Base-by-base conservation (phyloP, 2,329 filamentous ascomycete species). In the Arthrobotrys megalospora region DNA sequence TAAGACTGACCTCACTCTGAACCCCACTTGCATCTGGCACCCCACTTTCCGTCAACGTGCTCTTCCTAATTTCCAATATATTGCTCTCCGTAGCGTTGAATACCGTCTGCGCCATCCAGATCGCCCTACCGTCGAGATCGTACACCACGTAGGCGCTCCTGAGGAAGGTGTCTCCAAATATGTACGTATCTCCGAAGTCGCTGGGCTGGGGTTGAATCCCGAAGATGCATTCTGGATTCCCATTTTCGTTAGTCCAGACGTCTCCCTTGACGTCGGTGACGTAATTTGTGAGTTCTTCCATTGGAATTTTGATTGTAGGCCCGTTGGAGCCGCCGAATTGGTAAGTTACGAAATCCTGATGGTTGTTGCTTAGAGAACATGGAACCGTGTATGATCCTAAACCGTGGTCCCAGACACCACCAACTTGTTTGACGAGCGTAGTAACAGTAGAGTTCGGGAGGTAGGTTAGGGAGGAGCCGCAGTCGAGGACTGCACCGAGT, bases 131-230 rank as follows among this genome's bases (percentile, higher is more conserved):
- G 32, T 86, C 88, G n/a, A 93, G 86, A 82, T 93, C 91, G 82
- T 92, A 93, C 7, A 94, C 91, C 11, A 93, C 88, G 81, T 94
- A 94, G 0, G 91, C 91, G 45, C 90, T 91, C 62, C 92, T 87
- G 69, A 94, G 85, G 83, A 94, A 93, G 0, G 91, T 92, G 82
- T 93, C 92, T 16, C 92, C 92, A 8, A 77, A 77, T 24, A 77
- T 64, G 32, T 66, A 77, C 19, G 80, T 68, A 1, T 92, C 88
- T 48, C 87, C 87, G 14, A 88, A 87, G 32, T 87, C 86, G 0
- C 83, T 80, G 2, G 87, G 87, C 0, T 89, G 87, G 0, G 90
- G 89, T 2, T 88, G 86, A 78, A 93, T 88, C 70, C 91, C 91
- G 81, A 93, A 92, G 32, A 90, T 85, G 80, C 91, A 93, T 8